Evolutionary conservation across 257 asterid genomes (phyloP), one percentile per base, ranked within the genome.

Genomic region (Perilla frutescens): DNA sequence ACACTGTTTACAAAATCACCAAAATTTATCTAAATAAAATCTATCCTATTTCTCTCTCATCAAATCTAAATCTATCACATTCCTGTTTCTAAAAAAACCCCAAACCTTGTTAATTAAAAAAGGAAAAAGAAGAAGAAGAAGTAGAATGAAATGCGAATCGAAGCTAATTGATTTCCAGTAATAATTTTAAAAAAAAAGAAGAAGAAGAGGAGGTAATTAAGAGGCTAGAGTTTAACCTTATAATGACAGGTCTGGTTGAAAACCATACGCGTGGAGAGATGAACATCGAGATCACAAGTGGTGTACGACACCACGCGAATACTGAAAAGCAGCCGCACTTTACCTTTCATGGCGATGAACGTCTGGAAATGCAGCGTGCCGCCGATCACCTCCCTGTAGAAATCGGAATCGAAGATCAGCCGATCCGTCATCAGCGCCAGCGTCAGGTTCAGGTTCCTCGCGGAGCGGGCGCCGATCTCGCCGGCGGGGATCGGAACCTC

Each of bases 401-500:
- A 73, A 60, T 83, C 57, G 39, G 81, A 8, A 49, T 81, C 79
- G 68, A 82, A 60, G 4, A 87, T 51, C n/a, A 88, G 75, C 1
- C 93, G 91, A 80, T 90, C 96, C 68, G 93, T 85, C 91, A 88
- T 78, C 13, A 90, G 10, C 14, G 86, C 84, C 9, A 90, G 84
- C 15, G 90, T 72, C 8, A 88, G 41, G 47, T 85, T 84, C 88
- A 90, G 53, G 3, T 62, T 75, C 53, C 60, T 55, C 0, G 89
- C 54, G 70, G 72, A 77, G 11, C 80, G 84, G 3, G 87, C 73
- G 9, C 88, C 85, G 10, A 88, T 87, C 58, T 79, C 66, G 5
- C 96, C 93, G 6, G 89, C 88, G 32, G 86, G 88, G 11, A 90
- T 44, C 40, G 91, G 91, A 2, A 78, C 89, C 71, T 82, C 84